Base-by-base conservation (phyloP, 2,329 filamentous ascomycete genomes). In the Aspergillus udagawae region DNA sequence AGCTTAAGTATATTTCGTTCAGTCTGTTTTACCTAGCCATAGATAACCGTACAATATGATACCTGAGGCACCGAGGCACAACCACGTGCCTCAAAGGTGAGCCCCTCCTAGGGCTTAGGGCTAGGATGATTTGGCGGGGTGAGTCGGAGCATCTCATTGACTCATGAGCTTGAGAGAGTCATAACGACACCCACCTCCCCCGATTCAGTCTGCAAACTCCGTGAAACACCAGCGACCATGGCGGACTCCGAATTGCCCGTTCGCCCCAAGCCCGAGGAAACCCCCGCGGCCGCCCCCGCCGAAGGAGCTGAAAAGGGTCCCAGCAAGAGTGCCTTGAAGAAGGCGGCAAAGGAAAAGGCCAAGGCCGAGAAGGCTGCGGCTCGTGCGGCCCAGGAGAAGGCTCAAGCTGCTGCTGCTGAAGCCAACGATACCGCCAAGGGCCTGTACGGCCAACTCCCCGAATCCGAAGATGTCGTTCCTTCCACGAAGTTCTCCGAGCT, bases 281-380 rank as follows among this genome's bases (percentile, higher is more conserved):
- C 66, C 38, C 60, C 62, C 48, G 64, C 63, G 56, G 66, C 64
- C 49, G 61, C 70, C 55, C 57, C 69, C 25, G 72, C 67, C 49
- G 76, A 75, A 60, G 42, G 63, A 64, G 45, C 53, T 63, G 51
- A 67, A 72, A 65, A 66, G 58, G 61, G 61, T 47, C 44, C 70
- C 45, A 91, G 88, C 60, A 92, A 95, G 79, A 92, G 87, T 76
- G 91, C 86, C 17, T 78, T 88, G 63, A 95, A 95, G 80, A 96
- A 95, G 80, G 87, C 89, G 49, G 88, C 89, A 67, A 95, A 95
- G 79, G 90, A 92, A 28, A 92, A 92, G 79, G 92, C 93, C 73
- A 92, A 95, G 77, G 90, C 89, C 12, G 82, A 86, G 71, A 95
- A 95, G 76, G 89, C 89, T 48, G 82, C 68, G 72, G 84, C 72